Evolutionary conservation across 1,284 basidiomycete genomes (phyloP).

Genomic region (Boletellus deceptivus): DNA sequence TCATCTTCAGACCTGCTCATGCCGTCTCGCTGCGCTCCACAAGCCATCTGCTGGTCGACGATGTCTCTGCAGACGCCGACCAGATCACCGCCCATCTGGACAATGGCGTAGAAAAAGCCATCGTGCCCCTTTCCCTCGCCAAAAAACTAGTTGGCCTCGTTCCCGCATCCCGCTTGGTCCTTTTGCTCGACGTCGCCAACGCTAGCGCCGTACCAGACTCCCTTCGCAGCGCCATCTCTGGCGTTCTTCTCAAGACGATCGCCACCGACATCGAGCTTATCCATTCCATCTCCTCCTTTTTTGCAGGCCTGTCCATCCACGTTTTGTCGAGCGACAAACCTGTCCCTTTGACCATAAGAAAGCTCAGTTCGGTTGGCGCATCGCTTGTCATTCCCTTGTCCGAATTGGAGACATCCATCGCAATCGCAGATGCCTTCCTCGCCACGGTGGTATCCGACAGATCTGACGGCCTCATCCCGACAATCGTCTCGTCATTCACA

Average conservation of each 20-base stretch:
- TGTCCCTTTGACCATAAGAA: conserved; percentile 52
- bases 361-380: conserved; percentile 57
- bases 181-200: conserved; percentile 71
- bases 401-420: conserved; percentile 63
- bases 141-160: conserved; percentile 66
- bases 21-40: conserved; percentile 35
- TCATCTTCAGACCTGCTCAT: conserved; percentile 52
- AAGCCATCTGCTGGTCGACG: conserved; percentile 57
- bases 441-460: conserved; percentile 84
- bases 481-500: conserved; percentile 79
- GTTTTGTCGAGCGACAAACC: conserved; percentile 59
- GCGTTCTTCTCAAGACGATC: conserved; percentile 72
- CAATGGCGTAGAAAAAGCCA: conserved; percentile 73
- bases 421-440: conserved; percentile 84
- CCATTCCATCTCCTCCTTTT: conserved; percentile 72
- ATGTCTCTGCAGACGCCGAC: conserved; percentile 47
- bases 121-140: conserved; percentile 65
- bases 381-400: conserved; percentile 75
- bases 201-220: conserved; percentile 74
- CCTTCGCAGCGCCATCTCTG: conserved; percentile 68
- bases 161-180: conserved; percentile 70
- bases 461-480: conserved; percentile 90
- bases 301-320: conserved; percentile 59
- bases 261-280: conserved; percentile 68
- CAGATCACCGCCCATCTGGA: conserved; percentile 71